phyloP scores from a whole-genome alignment of 768 basidiomycete species.

The Podaxis mareebaensis region DNA sequence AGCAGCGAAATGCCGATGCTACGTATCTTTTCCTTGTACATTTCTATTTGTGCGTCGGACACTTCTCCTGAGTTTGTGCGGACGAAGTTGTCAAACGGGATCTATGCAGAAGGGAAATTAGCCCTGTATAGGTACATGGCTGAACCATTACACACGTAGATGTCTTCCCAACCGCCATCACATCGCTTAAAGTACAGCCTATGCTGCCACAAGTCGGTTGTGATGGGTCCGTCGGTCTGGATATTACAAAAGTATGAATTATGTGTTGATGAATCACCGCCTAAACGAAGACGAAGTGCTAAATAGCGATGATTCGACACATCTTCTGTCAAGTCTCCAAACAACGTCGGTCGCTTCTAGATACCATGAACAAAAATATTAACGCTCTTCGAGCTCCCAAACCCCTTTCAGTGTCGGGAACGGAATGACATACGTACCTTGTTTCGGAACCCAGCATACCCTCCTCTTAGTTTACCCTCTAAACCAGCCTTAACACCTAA shows the following conservation, averaged over 20 bases:
- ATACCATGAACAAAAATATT: neutral
- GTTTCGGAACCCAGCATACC: constrained; percentile 91
- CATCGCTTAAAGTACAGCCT: constrained; percentile 74
- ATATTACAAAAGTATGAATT: constrained; percentile 93
- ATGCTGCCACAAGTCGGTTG: constrained; percentile 94
- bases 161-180: constrained; percentile 76
- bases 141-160: constrained; percentile 56
- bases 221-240: constrained; percentile 81
- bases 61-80: constrained; percentile 74
- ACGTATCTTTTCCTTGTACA: constrained; percentile 74
- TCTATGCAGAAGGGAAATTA: constrained; percentile 39
- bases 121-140: neutral
- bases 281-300: constrained; percentile 74
- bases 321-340: constrained; percentile 86
- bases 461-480: constrained; percentile 70
- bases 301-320: constrained; percentile 80
- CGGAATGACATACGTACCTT: constrained; percentile 46
- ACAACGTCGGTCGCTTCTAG: constrained; percentile 77
- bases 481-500: constrained; percentile 67
- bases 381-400: neutral
- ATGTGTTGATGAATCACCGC: constrained; percentile 74
- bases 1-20: constrained; percentile 87
- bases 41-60: constrained; percentile 67
- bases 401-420: neutral
- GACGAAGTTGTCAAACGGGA: constrained; percentile 79